Evolutionary conservation across 805 yeast genomes (phyloP).

Genomic region (Pichia gijzeniarum): DNA sequence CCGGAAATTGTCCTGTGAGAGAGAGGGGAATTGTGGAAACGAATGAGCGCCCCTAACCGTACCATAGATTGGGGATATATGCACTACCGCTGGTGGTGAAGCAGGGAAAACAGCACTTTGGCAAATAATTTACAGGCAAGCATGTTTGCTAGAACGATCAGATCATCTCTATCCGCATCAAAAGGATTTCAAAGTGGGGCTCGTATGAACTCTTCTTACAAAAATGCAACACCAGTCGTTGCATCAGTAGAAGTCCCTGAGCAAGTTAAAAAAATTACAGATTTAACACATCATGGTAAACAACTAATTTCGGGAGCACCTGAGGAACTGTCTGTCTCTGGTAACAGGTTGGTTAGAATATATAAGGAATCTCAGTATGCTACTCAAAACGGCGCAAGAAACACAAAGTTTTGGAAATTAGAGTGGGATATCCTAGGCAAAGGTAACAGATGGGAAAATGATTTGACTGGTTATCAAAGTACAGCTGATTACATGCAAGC

Average conservation of each 20-base stretch:
- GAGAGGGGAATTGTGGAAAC: too few relatives aligned
- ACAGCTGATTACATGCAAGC: slow-evolving; percentile 79
- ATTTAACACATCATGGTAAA: slow-evolving; percentile 29
- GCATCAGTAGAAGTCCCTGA: slow-evolving; percentile 14
- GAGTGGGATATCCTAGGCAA: slow-evolving; percentile 79
- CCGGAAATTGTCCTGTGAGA: too few relatives aligned
- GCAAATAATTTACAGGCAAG: not conserved
- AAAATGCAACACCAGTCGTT: slow-evolving; percentile 8
- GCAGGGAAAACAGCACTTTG: not conserved
- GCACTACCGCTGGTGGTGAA: too few relatives aligned
- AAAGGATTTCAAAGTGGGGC: not conserved
- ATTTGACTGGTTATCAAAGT: slow-evolving; percentile 78
- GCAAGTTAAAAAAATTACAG: slow-evolving; percentile 16
- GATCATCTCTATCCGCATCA: not conserved
- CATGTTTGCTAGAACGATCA: slow-evolving; percentile 10
- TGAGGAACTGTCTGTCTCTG: slow-evolving; percentile 44
- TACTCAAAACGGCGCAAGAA: slow-evolving; percentile 63
- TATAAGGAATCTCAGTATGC: slow-evolving; percentile 74
- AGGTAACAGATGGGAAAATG: slow-evolving; percentile 86
- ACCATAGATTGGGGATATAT: slow-evolving; percentile 1
- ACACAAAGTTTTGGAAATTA: slow-evolving; percentile 57
- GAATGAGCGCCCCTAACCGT: too few relatives aligned
- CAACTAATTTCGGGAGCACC: slow-evolving; percentile 79
- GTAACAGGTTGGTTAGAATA: slow-evolving; percentile 61
- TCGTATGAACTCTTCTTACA: slow-evolving; percentile 10